Base-by-base conservation (phyloP, 805 yeast genomes). In the Barnettozyma populi region DNA sequence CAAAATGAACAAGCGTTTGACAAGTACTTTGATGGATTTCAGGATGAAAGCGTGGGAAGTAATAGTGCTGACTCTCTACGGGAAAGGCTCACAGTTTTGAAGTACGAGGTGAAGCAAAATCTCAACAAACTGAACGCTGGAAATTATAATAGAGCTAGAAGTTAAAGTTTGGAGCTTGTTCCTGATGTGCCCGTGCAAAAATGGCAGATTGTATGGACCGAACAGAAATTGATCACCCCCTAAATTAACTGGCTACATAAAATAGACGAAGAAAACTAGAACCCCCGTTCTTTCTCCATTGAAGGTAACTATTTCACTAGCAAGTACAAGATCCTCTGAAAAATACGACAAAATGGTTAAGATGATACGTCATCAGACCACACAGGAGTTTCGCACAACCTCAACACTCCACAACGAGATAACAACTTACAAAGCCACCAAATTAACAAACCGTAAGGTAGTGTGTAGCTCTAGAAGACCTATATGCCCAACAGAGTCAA, bases 101-200 rank as follows among this genome's bases (percentile, higher is more conserved):
- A 52, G 39, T 23, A 48, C 7, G 52, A 52, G 13, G 55, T 58
- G 38, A 57, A 57, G 36, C 57, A 56, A 18, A 53, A 53, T 16
- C 36, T 59, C 36, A 48, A 37, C 19, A 58, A 52, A 40, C 31
- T 60, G 27, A 56, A 44, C 18, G 51, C 51, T 32, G 46, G 49
- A 24, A 37, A 23, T 19, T 35, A 7, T 14, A 29, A 16, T 16
- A 57, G 57, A 39, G 23, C 46, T 2, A 43, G 62, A 41, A 47
- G 44, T 16, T 57, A 57, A 20, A 23, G 8, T 8, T 23, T 5
- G 8, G 25, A 6, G 25, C n/a, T 23, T 23, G 25, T 23, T 25
- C 11, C 4, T 9, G 9, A 10, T 10, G 29, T 25, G 9, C 29
- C 29, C 29, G 32, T 29, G 7, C 11, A 10, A 29, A 29, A 13